Evolutionary conservation across 169 alveolate species (phyloP).

Genomic region (Plasmodium malariae): DNA sequence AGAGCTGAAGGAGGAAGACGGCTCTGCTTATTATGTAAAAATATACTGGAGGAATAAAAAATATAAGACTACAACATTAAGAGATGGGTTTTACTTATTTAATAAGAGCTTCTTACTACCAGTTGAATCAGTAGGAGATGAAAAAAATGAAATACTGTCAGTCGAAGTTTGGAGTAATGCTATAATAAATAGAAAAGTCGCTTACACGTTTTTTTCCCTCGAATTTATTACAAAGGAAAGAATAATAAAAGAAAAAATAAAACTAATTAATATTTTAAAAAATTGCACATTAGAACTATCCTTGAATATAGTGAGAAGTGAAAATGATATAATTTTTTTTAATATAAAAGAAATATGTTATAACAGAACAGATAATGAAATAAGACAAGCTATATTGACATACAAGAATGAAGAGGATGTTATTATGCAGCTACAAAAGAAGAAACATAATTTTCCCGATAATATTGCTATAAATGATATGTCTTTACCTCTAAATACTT

Average conservation of each 20-base stretch:
- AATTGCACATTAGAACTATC: slow-evolving; percentile 43
- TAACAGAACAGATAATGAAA: slow-evolving; percentile 13
- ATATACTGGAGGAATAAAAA: slow-evolving; percentile 56
- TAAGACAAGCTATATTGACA: slow-evolving; percentile 20
- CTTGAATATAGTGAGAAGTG: slow-evolving; percentile 11
- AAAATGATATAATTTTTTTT: slow-evolving; percentile 34
- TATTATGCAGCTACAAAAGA: neutral
- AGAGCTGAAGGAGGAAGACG: slow-evolving; percentile 2
- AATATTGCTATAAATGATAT: neutral
- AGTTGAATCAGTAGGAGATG: neutral
- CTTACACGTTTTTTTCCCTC: slow-evolving; percentile 46
- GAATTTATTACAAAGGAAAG: slow-evolving; percentile 31
- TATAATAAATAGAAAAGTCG: slow-evolving; percentile 32
- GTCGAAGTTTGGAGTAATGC: slow-evolving; percentile 41
- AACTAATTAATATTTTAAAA: slow-evolving; percentile 32
- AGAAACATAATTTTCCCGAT: neutral
- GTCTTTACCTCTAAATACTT: neutral
- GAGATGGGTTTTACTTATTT: slow-evolving; percentile 8
- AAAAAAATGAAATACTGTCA: slow-evolving; percentile 9
- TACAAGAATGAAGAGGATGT: neutral
- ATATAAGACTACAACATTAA: slow-evolving; percentile 20
- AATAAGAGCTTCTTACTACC: slow-evolving; percentile 39
- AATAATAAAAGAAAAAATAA: slow-evolving; percentile 33
- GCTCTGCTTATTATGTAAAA: slow-evolving; percentile 25
- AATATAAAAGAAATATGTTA: slow-evolving; percentile 32